These are phyloP conservation scores for Ganoderma leucocontextum DNA, from an alignment of 1,284 basidiomycete species.

Conservation along the genomic window DNA sequence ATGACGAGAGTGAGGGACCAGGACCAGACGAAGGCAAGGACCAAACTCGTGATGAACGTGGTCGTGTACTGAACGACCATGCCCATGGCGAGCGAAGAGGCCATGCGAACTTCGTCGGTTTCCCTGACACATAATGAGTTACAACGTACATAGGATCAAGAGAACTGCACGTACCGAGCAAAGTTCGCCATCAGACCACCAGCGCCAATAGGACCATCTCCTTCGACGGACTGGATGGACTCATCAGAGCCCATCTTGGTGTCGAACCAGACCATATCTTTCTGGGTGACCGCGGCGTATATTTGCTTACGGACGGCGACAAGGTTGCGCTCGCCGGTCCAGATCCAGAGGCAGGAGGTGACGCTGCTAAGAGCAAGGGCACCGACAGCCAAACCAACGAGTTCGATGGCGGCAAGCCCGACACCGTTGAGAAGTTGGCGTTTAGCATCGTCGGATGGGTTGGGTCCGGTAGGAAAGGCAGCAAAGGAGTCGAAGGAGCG, in stretches of 20 bases:
- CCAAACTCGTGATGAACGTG: conserved; percentile 81
- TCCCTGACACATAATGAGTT: conserved; percentile 63
- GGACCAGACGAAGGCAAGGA: conserved; percentile 84
- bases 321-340: conserved; percentile 85
- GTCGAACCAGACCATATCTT: conserved; percentile 91
- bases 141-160: conserved; percentile 10
- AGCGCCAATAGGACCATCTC: conserved; percentile 74
- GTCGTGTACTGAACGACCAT: conserved; percentile 83
- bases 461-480: conserved; percentile 56
- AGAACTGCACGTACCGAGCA: conserved; percentile 66
- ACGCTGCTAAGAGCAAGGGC: conserved; percentile 79
- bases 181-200: conserved; percentile 97
- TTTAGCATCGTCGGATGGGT: conserved; percentile 57
- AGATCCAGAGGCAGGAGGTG: conserved; percentile 86
- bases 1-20: conserved; percentile 92
- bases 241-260: conserved; percentile 77
- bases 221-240: conserved; percentile 53
- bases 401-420: conserved; percentile 69
- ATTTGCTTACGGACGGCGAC: conserved; percentile 74
- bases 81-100: conserved; percentile 82
- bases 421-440: conserved; percentile 65
- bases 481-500: conserved; percentile 86
- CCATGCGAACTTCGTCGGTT: conserved; percentile 92
- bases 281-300: conserved; percentile 74
- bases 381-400: conserved; percentile 76